Evolutionary conservation across 2,329 filamentous ascomycete genomes (phyloP), one percentile per base, ranked within the genome.

Genomic region (Cryphonectria parasitica): DNA sequence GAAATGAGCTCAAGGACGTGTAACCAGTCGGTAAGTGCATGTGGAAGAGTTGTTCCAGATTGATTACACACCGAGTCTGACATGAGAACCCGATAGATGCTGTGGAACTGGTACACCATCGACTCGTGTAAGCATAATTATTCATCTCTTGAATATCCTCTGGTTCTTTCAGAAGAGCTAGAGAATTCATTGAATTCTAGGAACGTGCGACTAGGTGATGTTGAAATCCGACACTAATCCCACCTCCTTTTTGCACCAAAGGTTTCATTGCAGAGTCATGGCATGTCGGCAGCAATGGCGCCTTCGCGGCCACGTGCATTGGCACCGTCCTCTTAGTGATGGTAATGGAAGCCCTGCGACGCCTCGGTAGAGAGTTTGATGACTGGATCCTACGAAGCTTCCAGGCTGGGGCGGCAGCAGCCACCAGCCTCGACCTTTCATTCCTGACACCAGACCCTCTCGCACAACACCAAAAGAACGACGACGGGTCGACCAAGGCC

Each of bases 231-330:
- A 68, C 58, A 22, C 41, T 49, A 28, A 60, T 31, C 10, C n/a
- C 5, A 19, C 8, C 22, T 15, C 28, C 15, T 34, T 8, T 28
- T 31, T 3, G n/a, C 25, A 28, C 28, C 8, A 19, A 17, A 78
- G 77, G 77, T 75, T 83, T 84, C 75, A 77, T 84, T 5, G 74
- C 81, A 28, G 75, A 78, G 17, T 79, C 80, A 31, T 84, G 82
- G 82, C 78, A 80, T 49, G 79, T 83, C 69, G 75, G 74, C 52
- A 82, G 75, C 68, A 76, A 80, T 58, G 82, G 82, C 72, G 78
- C 79, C 74, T 83, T 84, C 73, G 82, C 82, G 5, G 82, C 79
- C 10, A 79, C 81, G 19, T 84, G 82, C 77, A 82, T 84, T 73
- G 82, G 82, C 58, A 80, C 82, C 36, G 76, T 82, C 36, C 73